phyloP scores from a whole-genome alignment of 495 filamentous ascomycete species.

The Articulospora tetracladia region DNA sequence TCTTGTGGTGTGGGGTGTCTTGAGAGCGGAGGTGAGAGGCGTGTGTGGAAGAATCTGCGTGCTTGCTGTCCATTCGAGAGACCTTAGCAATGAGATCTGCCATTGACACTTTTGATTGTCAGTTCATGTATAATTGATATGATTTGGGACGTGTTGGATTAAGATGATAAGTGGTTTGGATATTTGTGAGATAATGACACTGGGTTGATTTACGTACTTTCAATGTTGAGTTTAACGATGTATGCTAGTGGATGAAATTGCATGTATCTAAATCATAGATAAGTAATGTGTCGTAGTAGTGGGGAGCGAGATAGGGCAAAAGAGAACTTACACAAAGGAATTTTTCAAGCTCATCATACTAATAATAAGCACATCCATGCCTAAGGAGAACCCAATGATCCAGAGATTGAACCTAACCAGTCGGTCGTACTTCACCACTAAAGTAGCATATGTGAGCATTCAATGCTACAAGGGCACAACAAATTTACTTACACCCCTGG shows the following conservation, averaged over 20 bases:
- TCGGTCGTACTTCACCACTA: conserved; percentile 41
- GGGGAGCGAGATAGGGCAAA: not conserved
- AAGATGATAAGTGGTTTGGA: too few relatives aligned
- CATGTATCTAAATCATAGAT: conserved; percentile 28
- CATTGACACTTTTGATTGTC: conserved; percentile 34
- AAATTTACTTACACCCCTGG: too few relatives aligned
- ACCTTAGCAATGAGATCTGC: conserved; percentile 35
- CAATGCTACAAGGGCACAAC: too few relatives aligned
- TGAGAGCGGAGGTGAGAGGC: not conserved
- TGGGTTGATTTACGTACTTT: not conserved
- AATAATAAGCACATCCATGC: conserved; percentile 39
- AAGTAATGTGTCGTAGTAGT: not conserved
- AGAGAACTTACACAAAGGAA: conserved; percentile 4
- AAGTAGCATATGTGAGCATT: too few relatives aligned
- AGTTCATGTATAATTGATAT: not conserved
- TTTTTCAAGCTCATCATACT: conserved; percentile 9
- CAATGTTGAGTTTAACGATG: conserved; percentile 48
- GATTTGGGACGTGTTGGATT: too few relatives aligned
- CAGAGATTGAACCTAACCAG: conserved; percentile 46
- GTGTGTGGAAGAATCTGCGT: not conserved
- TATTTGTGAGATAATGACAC: not conserved
- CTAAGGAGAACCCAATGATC: conserved; percentile 45
- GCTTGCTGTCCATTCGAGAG: not conserved
- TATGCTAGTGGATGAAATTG: conserved; percentile 51
- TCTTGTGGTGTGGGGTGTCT: not conserved